A percentile compares a stretch with the other conserved stretches of the same genome.
Evolutionary conservation across 768 basidiomycete genomes (phyloP).

Genomic region (Jaapia argillacea): DNA sequence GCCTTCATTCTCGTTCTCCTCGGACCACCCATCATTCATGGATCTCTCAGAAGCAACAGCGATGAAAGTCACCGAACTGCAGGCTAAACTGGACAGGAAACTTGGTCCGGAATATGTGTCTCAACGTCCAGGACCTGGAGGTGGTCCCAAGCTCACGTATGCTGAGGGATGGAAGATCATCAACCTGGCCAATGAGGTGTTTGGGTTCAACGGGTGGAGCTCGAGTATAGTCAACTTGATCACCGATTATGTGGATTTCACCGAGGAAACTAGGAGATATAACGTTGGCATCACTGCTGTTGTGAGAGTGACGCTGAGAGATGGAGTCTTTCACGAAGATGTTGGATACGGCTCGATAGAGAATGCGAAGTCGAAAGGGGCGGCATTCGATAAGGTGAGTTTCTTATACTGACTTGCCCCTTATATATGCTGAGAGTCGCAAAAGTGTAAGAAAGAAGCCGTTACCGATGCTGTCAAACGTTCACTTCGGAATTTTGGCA

Average conservation of each 20-base stretch:
- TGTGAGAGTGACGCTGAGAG: conserved; percentile 77
- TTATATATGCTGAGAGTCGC: background rate
- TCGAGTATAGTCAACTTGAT: conserved; percentile 66
- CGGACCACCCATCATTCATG: conserved; percentile 15
- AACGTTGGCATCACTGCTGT: conserved; percentile 77
- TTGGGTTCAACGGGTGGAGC: conserved; percentile 97
- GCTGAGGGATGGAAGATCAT: conserved; percentile 98
- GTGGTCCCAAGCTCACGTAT: conserved; percentile 83
- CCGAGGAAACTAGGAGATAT: conserved; percentile 54
- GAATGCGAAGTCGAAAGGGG: conserved; percentile 77
- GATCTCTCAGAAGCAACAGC: conserved; percentile 54
- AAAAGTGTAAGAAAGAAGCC: conserved; percentile 97
- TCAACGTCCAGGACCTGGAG: conserved; percentile 79
- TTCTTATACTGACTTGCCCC: background rate
- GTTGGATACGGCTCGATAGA: conserved; percentile 85
- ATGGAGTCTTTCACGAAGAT: conserved; percentile 90
- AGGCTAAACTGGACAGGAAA: conserved; percentile 75
- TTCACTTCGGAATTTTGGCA: conserved; percentile 86
- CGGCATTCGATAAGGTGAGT: conserved; percentile 84
- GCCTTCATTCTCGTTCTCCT: conserved; percentile 21
- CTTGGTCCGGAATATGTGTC: conserved; percentile 94
- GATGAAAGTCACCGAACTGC: conserved; percentile 58
- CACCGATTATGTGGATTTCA: conserved; percentile 72
- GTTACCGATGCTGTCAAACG: conserved; percentile 93
- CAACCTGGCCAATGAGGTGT: conserved; percentile 95